Percentiles rank a stretch among this genome's conserved stretches.
Conservation (phyloP, 2,329 filamentous ascomycete species). For the Penicillium crustosum region DNA sequence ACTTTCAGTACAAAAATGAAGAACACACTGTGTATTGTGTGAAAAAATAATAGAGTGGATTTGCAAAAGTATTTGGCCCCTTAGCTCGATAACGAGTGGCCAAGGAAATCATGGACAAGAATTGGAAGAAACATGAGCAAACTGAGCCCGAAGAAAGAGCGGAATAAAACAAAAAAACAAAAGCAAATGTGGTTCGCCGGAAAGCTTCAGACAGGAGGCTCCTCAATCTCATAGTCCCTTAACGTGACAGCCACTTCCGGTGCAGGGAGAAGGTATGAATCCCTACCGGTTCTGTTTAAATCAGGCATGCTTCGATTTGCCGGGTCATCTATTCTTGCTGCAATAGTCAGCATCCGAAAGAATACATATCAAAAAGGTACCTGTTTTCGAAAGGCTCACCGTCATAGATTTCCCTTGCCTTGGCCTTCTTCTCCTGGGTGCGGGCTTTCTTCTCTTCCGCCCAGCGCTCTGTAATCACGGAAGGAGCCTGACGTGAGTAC, state of each 20-base stretch:
- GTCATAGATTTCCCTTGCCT: conserved; percentile 39
- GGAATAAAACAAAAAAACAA: conserved; percentile 1
- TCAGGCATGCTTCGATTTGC: conserved; percentile 29
- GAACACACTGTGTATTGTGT: not conserved
- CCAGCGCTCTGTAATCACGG: conserved; percentile 60
- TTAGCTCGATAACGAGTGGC: conserved; percentile 9
- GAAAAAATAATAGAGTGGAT: not conserved
- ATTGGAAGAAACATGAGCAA: not conserved
- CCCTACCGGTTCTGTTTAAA: conserved; percentile 35
- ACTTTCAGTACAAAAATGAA: conserved; percentile 19
- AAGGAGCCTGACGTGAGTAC: conserved; percentile 54
- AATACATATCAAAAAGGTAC: not conserved
- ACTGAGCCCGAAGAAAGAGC: not conserved
- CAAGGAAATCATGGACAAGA: conserved; percentile 4
- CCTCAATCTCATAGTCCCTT: conserved; percentile 42
- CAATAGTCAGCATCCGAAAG: conserved; percentile 7
- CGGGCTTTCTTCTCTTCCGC: conserved; percentile 53
- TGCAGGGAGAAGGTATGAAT: conserved; percentile 33
- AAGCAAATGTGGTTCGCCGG: not conserved
- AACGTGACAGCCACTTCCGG: conserved; percentile 31
- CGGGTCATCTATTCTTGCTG: conserved; percentile 20
- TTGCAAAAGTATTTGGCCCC: not conserved
- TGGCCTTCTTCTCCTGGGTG: conserved; percentile 37
- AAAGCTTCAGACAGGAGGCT: conserved; percentile 25
- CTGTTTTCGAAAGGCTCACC: conserved; percentile 25